Conservation (phyloP, 1,284 basidiomycete genomes). For the Neonothopanus nambi region DNA sequence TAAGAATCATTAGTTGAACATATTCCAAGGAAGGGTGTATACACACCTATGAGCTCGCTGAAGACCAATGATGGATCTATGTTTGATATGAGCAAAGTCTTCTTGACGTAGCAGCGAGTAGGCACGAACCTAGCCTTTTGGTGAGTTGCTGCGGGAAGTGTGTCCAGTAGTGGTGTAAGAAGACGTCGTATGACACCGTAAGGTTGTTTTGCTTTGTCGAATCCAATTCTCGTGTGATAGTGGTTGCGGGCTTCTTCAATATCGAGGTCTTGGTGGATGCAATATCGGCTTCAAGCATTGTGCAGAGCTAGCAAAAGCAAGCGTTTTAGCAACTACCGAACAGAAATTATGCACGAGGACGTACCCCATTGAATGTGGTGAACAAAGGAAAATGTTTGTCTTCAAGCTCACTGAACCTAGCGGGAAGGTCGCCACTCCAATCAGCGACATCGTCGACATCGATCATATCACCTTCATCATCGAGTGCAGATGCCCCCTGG, state of each 20-base stretch:
- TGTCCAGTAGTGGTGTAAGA: constrained; percentile 60
- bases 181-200: constrained; percentile 50
- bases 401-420: constrained; percentile 54
- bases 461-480: constrained; percentile 37
- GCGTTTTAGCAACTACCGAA: constrained; percentile 19
- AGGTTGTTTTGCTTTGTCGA: constrained; percentile 16
- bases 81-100: neutral
- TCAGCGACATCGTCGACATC: constrained; percentile 50
- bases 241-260: neutral
- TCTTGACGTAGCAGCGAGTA: neutral
- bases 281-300: constrained; percentile 44
- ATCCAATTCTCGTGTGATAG: neutral
- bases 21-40: neutral
- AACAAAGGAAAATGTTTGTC: constrained; percentile 74
- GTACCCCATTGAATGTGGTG: constrained; percentile 62
- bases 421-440: constrained; percentile 50
- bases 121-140: constrained; percentile 52
- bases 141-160: constrained; percentile 57
- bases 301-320: constrained; percentile 38
- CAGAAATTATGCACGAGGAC: constrained; percentile 14
- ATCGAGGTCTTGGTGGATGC: neutral
- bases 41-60: constrained; percentile 65
- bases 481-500: constrained; percentile 23
- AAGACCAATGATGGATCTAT: constrained; percentile 65
- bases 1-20: neutral